Conservation (phyloP, 2,329 filamentous ascomycete genomes). For the Sporothrix pseudoabietina region DNA sequence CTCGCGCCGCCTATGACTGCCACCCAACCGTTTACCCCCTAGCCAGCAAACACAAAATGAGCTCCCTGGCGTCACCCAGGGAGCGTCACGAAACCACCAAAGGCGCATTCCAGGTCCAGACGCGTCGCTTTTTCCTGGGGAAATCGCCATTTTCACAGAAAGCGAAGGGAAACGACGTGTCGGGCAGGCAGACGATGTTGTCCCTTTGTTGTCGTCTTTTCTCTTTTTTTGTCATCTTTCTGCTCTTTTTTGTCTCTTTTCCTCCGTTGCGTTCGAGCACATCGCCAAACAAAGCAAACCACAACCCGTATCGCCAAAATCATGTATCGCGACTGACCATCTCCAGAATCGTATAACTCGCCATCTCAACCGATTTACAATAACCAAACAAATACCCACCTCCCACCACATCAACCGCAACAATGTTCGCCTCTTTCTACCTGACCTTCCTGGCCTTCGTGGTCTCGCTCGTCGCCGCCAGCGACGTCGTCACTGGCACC, state of each 20-base stretch:
- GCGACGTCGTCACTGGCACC: conserved; percentile 38
- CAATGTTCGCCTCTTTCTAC: conserved; percentile 32
- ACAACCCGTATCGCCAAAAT: neutral
- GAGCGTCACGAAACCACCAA: neutral
- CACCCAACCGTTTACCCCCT: conserved; percentile 3
- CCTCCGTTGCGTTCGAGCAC: conserved; percentile 4
- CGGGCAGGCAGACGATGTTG: neutral
- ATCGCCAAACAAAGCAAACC: neutral
- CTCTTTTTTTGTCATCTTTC: neutral
- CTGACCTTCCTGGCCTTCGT: conserved; percentile 41
- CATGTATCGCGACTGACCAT: conserved; percentile 8
- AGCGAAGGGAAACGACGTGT: neutral
- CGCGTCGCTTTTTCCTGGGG: conserved; percentile 11
- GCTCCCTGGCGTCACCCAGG: conserved; percentile 6
- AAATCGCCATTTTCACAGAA: conserved; percentile 1
- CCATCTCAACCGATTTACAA: neutral
- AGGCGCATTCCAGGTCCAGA: conserved; percentile 15
- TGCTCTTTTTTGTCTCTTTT: neutral
- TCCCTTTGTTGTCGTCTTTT: neutral
- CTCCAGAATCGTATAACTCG: conserved; percentile 3
- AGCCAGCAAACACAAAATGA: neutral
- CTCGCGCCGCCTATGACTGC: conserved; percentile 1
- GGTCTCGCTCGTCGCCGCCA: conserved; percentile 44
- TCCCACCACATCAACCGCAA: conserved; percentile 21
- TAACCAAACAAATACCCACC: neutral